Conservation (phyloP, 192 early-diverging fungal species). For the Backusella sp. region DNA sequence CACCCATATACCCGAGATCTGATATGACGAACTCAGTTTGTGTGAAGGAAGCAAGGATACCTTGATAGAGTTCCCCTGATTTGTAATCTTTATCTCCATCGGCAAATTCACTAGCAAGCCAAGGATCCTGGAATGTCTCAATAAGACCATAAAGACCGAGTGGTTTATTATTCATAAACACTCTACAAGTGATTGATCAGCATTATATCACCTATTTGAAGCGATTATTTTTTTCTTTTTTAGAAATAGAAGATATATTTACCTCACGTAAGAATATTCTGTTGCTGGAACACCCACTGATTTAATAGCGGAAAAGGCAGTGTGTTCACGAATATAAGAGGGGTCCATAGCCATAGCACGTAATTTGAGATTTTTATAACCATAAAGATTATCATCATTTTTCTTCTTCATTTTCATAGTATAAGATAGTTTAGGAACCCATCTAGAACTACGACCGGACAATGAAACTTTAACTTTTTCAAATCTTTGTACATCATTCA, state of each 20-base stretch:
- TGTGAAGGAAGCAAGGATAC: background rate
- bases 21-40: background rate
- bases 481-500: background rate
- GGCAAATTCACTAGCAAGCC: conserved; percentile 2
- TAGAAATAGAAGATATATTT: background rate
- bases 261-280: conserved; percentile 1
- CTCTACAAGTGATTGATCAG: conserved; percentile 6
- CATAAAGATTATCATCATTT: background rate
- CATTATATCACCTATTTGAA: background rate
- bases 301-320: background rate
- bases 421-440: conserved; percentile 17
- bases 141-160: conserved; percentile 10
- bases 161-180: conserved; percentile 7
- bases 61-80: conserved; percentile 13
- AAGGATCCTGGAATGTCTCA: conserved; percentile 14
- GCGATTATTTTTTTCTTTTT: background rate
- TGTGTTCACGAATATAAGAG: conserved; percentile 8
- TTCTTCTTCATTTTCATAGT: conserved; percentile 5
- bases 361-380: background rate
- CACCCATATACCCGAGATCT: background rate
- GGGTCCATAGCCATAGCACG: conserved; percentile 13
- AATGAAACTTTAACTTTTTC: background rate
- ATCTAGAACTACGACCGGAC: conserved; percentile 16
- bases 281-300: background rate
- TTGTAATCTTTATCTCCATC: background rate